These are phyloP conservation scores for Alternaria brassicicola DNA, from an alignment of 2,329 filamentous ascomycete genomes.

Conservation along the genomic window DNA sequence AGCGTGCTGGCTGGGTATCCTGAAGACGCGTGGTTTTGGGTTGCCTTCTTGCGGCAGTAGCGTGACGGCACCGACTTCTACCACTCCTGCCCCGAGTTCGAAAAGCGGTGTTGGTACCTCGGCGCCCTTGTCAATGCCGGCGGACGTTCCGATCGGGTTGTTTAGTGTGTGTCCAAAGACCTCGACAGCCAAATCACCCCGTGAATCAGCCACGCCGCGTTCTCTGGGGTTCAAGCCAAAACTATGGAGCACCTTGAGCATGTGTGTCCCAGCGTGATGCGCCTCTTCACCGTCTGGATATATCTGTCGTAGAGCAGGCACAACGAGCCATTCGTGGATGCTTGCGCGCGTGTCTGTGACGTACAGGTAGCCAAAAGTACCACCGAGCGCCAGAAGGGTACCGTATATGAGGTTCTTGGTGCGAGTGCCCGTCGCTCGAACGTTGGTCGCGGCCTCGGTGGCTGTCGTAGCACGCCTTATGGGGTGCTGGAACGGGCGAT, in stretches of 20 bases:
- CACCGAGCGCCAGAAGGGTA: slow-evolving; percentile 58
- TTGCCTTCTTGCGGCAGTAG: slow-evolving; percentile 89
- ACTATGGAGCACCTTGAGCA: slow-evolving; percentile 73
- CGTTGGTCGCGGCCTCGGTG: slow-evolving; percentile 40
- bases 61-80: slow-evolving; percentile 92
- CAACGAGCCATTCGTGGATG: slow-evolving; percentile 59
- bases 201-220: slow-evolving; percentile 65
- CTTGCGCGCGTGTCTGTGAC: slow-evolving; percentile 61
- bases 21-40: slow-evolving; percentile 84
- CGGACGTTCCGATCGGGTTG: slow-evolving; percentile 94
- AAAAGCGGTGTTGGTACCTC: slow-evolving; percentile 86
- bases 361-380: slow-evolving; percentile 57
- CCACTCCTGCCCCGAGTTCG: slow-evolving; percentile 80
- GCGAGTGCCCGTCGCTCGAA: slow-evolving; percentile 51
- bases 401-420: slow-evolving; percentile 60
- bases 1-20: slow-evolving; percentile 80
- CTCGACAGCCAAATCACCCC: slow-evolving; percentile 61
- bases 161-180: slow-evolving; percentile 79
- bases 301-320: slow-evolving; percentile 68
- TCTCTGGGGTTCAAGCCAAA: slow-evolving; percentile 83
- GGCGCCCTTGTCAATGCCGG: slow-evolving; percentile 92
- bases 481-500: slow-evolving; percentile 23
- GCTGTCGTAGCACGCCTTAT: slow-evolving; percentile 31
- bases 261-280: slow-evolving; percentile 77
- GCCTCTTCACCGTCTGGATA: slow-evolving; percentile 86